Evolutionary conservation across 2,329 filamentous ascomycete species (phyloP), one percentile per base, ranked within the genome.

Genomic region (Pestalotiopsis fici): DNA sequence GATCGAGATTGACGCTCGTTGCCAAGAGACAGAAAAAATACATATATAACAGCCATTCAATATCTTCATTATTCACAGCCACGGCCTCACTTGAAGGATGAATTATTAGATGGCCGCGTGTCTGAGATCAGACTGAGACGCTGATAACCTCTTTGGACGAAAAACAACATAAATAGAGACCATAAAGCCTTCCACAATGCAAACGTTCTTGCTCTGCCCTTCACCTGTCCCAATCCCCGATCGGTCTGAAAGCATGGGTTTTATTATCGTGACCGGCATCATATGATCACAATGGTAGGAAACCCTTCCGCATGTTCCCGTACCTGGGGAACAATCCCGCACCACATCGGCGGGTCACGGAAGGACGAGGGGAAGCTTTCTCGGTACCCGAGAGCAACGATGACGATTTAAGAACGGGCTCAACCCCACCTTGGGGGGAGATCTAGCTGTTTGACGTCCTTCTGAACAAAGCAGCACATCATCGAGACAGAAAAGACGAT

Each of bases 311-410:
- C 57, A 66, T 66, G 64, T 66, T 66, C 39, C 64, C 64, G 64
- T 66, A 50, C 64, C 56, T 60, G 64, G 63, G 50, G 37, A 21
- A 23, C 25, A 60, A 31, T 55, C 55, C 57, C 55, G 64, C 35
- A 59, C 56, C 63, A 66, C 21, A 43, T 66, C 57, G 64, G 64
- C 64, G 64, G 64, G 64, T 61, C 64, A 66, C 64, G 64, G 64
- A 60, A 61, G 39, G 55, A 54, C 50, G 63, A 55, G 64, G 64
- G 55, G 37, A 61, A 66, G 39, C 39, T 61, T 50, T 61, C 23
- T 60, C 56, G 64, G 64, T 25, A 65, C 50, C 55, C 28, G 64
- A 47, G 59, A 55, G 56, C 64, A 35, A 66, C 55, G 50, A 60
- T 61, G 64, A 66, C 57, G 57, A 66, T 61, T 59, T 61, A 66